phyloP scores from a whole-genome alignment of 2,329 filamentous ascomycete species.

The Fusarium sp. region DNA sequence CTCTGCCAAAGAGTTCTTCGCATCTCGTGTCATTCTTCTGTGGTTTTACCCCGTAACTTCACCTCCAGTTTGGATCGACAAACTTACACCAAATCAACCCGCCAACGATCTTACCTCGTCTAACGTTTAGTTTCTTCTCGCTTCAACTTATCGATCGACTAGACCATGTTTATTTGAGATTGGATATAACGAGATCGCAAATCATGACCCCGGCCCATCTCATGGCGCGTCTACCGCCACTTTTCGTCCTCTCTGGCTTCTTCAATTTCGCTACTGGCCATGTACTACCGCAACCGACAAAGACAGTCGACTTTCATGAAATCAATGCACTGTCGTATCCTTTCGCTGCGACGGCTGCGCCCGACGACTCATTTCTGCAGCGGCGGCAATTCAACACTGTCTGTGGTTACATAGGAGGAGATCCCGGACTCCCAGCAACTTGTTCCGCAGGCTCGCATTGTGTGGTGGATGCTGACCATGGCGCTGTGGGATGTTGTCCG shows the following conservation, averaged over 20 bases:
- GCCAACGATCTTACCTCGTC: conserved; percentile 12
- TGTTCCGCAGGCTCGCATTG: conserved; percentile 71
- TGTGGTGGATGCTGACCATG: conserved; percentile 63
- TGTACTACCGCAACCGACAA: conserved; percentile 58
- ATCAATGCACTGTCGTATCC: conserved; percentile 59
- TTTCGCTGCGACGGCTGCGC: conserved; percentile 58
- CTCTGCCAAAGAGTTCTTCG: conserved; percentile 22
- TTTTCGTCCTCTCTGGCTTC: conserved; percentile 54
- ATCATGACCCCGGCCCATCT: conserved; percentile 49
- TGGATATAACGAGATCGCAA: conserved; percentile 36
- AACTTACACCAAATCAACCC: conserved; percentile 8
- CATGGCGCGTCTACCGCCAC: conserved; percentile 55
- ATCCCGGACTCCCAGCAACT: conserved; percentile 66
- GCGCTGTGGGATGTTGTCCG: conserved; percentile 69
- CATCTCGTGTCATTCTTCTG: conserved; percentile 13
- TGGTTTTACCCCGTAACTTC: background rate
- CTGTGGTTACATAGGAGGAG: conserved; percentile 69
- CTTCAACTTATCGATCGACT: conserved; percentile 16
- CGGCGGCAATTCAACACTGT: conserved; percentile 66
- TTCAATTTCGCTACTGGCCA: conserved; percentile 53
- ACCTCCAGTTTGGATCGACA: conserved; percentile 10
- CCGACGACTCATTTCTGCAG: conserved; percentile 50
- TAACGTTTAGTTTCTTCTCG: background rate
- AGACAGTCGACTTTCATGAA: conserved; percentile 54
- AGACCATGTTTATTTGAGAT: conserved; percentile 45